Evolutionary conservation across 768 basidiomycete species (phyloP), one percentile per base, ranked within the genome.

Genomic region (Leccinum rimulosum): DNA sequence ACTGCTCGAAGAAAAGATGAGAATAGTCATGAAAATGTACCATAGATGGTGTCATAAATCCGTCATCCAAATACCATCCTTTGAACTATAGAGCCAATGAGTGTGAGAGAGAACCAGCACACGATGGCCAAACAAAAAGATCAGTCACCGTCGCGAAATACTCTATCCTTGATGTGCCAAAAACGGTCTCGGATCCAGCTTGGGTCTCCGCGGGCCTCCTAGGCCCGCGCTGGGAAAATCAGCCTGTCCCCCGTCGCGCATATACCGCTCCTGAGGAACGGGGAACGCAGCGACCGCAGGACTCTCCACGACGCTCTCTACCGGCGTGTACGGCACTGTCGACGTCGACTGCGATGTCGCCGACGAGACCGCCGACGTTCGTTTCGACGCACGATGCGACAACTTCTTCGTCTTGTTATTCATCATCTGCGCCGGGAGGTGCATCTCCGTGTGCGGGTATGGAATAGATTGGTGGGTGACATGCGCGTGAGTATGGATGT

Each of bases 331-430:
- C 3, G 79, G 71, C 2, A 79, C 77, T 6, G 76, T 73, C 0
- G 84, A 80, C 6, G 76, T 76, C 0, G 84, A 80, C 55, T 82
- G 79, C 0, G 82, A 80, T 3, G 77, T 75, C 6, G 72, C 74
- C 4, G 77, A 74, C 6, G 79, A 77, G n/a, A 72, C 61, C 15
- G 63, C 67, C 3, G 81, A 77, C 17, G 68, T 66, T 52, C 69
- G 71, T 45, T 74, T 69, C 10, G 73, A 67, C 2, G 67, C 25
- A 22, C 60, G 65, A 55, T 63, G 62, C 12, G 73, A 60, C 35
- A 3, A 10, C n/a, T 43, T 43, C n/a, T 19, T 19, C 40, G 40
- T 43, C 40, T 43, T 43, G 50, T 62, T 62, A 38, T 63, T 68
- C 50, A 58, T 55, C 38, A 48, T 52, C 9, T 62, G 61, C 7